Percentiles rank a stretch among this genome's conserved stretches.
These are phyloP conservation scores for Balakata baccata DNA, from an alignment of 345 rosid genomes.

Conservation along the genomic window DNA sequence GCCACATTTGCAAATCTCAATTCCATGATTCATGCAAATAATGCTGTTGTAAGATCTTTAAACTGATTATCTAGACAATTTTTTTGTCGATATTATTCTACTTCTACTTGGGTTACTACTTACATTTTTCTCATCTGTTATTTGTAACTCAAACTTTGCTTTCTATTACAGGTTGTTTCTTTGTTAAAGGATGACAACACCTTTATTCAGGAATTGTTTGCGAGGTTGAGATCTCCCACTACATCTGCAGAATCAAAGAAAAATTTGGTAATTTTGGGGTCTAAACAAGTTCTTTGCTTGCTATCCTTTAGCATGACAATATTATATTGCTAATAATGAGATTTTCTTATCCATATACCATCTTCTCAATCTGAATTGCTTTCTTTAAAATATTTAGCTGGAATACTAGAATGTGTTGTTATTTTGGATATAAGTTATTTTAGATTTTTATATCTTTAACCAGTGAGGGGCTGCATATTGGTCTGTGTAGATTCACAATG, in stretches of 20 bases:
- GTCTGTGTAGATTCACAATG: no score
- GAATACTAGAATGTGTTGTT: neutral
- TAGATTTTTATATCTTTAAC: neutral
- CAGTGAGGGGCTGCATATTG: no score
- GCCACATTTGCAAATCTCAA: slow-evolving; percentile 60
- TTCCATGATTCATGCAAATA: slow-evolving; percentile 67
- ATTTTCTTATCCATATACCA: neutral
- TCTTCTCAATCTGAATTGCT: neutral
- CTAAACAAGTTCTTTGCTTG: neutral
- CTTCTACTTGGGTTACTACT: neutral
- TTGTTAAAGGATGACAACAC: slow-evolving; percentile 72
- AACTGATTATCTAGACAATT: slow-evolving; percentile 3
- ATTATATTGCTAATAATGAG: neutral
- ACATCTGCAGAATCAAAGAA: slow-evolving; percentile 71
- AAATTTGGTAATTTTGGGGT: slow-evolving; percentile 56
- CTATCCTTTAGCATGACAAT: neutral
- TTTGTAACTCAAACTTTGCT: neutral
- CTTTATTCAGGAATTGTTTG: slow-evolving; percentile 85
- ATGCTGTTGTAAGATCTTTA: slow-evolving; percentile 62
- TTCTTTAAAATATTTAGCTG: neutral
- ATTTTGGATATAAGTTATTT: neutral
- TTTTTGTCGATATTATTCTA: neutral
- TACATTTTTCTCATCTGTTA: no score
- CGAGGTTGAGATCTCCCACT: slow-evolving; percentile 57
- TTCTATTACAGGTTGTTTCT: slow-evolving; percentile 62